These are phyloP conservation scores for Phytophthora meadii DNA, from an alignment of 352 stramenopile species.

Conservation along the genomic window DNA sequence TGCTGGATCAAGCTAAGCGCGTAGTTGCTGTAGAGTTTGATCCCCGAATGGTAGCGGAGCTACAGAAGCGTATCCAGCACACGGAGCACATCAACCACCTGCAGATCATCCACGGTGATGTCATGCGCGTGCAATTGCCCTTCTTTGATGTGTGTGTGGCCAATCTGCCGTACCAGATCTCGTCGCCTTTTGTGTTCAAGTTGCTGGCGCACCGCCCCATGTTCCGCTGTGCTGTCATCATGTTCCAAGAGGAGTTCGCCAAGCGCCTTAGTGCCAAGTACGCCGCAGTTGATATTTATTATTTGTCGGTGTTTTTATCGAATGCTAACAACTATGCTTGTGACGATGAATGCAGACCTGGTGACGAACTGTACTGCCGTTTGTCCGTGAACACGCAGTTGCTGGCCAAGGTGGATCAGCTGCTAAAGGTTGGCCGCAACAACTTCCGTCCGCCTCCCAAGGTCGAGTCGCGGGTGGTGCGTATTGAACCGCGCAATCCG, in stretches of 20 bases:
- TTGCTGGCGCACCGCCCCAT: conserved; percentile 97
- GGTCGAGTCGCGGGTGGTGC: conserved; percentile 96
- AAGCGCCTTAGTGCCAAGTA: conserved; percentile 97
- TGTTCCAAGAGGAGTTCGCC: conserved; percentile 99
- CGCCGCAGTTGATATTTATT: conserved; percentile 3
- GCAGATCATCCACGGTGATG: conserved; percentile 99
- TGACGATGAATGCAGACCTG: conserved; percentile 67
- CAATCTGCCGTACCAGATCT: conserved; percentile 99
- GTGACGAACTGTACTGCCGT: conserved; percentile 98
- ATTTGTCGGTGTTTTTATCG: not conserved
- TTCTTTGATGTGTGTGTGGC: conserved; percentile 99
- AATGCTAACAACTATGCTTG: not conserved
- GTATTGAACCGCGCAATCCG: conserved; percentile 98
- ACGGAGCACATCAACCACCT: conserved; percentile 95
- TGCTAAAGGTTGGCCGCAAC: conserved; percentile 98
- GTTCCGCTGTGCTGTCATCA: conserved; percentile 99
- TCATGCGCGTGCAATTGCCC: conserved; percentile 98
- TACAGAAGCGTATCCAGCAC: conserved; percentile 98
- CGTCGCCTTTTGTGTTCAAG: conserved; percentile 99
- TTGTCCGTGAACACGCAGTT: conserved; percentile 99
- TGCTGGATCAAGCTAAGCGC: conserved; percentile 97
- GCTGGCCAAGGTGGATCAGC: conserved; percentile 97
- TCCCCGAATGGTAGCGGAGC: conserved; percentile 98
- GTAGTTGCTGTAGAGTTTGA: conserved; percentile 99
- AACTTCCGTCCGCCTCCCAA: conserved; percentile 99